Base-by-base conservation (phyloP, 2,329 filamentous ascomycete species). In the Colletotrichum caudatum region DNA sequence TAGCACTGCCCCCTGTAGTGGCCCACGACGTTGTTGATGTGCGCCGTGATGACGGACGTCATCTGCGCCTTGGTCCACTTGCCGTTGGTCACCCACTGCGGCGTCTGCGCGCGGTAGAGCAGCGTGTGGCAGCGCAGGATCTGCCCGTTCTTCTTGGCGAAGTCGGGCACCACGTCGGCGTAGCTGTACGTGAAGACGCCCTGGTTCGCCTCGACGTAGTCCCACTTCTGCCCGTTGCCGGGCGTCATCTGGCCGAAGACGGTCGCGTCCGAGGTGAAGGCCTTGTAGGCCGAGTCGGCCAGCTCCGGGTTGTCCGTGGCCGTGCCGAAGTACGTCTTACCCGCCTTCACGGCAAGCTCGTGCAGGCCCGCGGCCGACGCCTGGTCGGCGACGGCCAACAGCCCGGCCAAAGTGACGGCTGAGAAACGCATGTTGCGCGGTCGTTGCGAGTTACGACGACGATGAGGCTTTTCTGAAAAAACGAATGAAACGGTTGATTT, bases 231-330 rank as follows among this genome's bases (percentile, higher is more conserved):
- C 2, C 86, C 85, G 77, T 93, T 92, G 65, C 86, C 88, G 0
- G 90, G 89, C 0, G 90, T 91, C 35, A 91, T 83, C 78, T 90
- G 86, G 35, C 90, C 91, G 76, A 92, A 92, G 76, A 92, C 88
- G 77, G 89, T 81, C 67, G 82, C 14, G 80, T 80, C 11, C 73
- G 80, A 83, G 50, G 90, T 80, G 73, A 90, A 87, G 8, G 80
- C 78, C 53, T 81, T 80, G 78, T 92, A 93, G 37, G 83, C 75
- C 14, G 79, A 77, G 78, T 92, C 88, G 56, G 80, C 82, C 46
- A 88, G 79, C 74, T 88, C 85, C 3, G 78, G 77, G 69, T 91
- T 90, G 77, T 92, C 88, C 50, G 89, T 88, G 1, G 90, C 89
- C 0, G 89, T 88, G 66, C 90, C 90, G 66, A 91, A 92, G 81